Conservation (phyloP, 1,139 yeast genomes). For the Yamadazyma sp. region DNA sequence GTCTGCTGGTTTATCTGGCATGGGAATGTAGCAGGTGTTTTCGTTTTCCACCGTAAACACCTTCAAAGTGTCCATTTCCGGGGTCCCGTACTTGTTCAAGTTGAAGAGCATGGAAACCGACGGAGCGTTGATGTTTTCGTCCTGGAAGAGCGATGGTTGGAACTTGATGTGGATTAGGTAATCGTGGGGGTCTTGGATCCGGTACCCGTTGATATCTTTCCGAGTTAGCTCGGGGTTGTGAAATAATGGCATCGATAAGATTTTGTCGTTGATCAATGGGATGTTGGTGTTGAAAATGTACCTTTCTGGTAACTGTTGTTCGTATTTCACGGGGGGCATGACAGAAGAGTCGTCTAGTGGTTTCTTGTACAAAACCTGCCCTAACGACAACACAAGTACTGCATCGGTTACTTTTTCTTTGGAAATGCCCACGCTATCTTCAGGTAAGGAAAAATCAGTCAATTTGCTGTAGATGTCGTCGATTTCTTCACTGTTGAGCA, state of each 20-base stretch:
- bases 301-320: constrained; percentile 5
- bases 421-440: constrained; percentile 3
- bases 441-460: not conserved
- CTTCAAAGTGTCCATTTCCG: constrained; percentile 40
- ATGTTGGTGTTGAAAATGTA: constrained; percentile 43
- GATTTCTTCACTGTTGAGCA: constrained; percentile 1
- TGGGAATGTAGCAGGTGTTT: constrained; percentile 36
- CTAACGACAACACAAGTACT: constrained; percentile 38
- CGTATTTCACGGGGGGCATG: constrained; percentile 3
- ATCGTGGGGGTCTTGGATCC: constrained; percentile 33
- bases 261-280: constrained; percentile 39
- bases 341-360: constrained; percentile 8
- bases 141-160: constrained; percentile 41
- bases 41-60: constrained; percentile 52
- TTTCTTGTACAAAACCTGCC: constrained; percentile 32
- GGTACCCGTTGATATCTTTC: constrained; percentile 21
- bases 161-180: constrained; percentile 48
- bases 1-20: constrained; percentile 43
- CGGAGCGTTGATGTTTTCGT: constrained; percentile 35
- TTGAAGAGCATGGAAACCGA: constrained; percentile 58
- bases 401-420: constrained; percentile 20
- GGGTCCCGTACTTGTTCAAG: constrained; percentile 35
- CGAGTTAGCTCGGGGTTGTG: constrained; percentile 19
- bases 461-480: constrained; percentile 3
- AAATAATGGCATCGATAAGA: constrained; percentile 34